phyloP scores from a whole-genome alignment of 2,329 filamentous ascomycete species.

The Colletotrichum incanum region DNA sequence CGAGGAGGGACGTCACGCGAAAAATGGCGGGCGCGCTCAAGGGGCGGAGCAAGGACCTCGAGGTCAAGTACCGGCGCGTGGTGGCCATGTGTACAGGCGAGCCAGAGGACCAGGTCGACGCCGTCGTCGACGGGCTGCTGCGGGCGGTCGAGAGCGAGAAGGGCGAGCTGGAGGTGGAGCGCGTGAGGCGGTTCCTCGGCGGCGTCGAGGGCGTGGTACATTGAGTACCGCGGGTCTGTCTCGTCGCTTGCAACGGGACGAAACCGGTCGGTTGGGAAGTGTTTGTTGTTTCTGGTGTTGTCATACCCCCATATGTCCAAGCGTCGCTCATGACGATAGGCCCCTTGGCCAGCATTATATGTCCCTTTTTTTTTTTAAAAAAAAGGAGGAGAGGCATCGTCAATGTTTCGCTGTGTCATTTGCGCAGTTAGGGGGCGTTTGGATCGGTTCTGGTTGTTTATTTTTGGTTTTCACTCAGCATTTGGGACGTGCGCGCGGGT shows the following conservation, averaged over 20 bases:
- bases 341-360: conserved; percentile 13
- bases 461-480: background rate
- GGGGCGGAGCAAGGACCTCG: conserved; percentile 85
- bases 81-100: conserved; percentile 90
- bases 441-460: background rate
- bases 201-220: conserved; percentile 79
- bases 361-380: background rate
- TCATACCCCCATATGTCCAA: conserved; percentile 33
- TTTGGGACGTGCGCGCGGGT: background rate
- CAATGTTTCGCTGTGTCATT: background rate
- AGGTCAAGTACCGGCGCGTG: conserved; percentile 89
- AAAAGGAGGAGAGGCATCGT: conserved; percentile 15
- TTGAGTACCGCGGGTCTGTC: conserved; percentile 44
- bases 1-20: conserved; percentile 77
- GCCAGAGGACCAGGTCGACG: conserved; percentile 84
- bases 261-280: background rate
- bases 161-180: conserved; percentile 80
- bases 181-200: conserved; percentile 84
- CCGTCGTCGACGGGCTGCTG: conserved; percentile 83
- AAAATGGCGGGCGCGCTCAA: conserved; percentile 80
- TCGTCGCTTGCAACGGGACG: background rate
- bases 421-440: background rate
- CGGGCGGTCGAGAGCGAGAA: conserved; percentile 92
- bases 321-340: background rate
- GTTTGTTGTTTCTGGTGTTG: conserved; percentile 16